Base-by-base conservation (phyloP, 345 rosid species). In the Melaleuca quinquenervia region DNA sequence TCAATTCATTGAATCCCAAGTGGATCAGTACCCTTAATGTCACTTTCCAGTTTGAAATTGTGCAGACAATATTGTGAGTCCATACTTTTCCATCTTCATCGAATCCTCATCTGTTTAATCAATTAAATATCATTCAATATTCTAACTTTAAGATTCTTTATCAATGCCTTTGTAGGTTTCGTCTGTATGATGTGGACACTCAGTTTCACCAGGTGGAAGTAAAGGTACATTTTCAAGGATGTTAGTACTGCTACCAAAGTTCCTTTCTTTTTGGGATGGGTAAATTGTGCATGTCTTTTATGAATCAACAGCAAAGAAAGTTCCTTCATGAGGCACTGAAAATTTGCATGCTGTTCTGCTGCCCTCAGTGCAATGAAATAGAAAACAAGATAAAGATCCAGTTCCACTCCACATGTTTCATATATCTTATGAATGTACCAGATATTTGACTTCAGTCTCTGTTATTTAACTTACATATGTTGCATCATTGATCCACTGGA, bases 21-120 rank as follows among this genome's bases (percentile, higher is more conserved):
- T 96, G 96, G 96, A 94, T 96, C 86, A 88, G 84, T 86, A 94
- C 94, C 41, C 84, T 90, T 84, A 89, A 90, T 1, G 86, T 92
- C 70, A 83, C 87, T 60, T 96, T 87, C 86, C 94, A 96, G 50
- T 96, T 96, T 87, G 98, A 96, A 92, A 58, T 90, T 87, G 95
- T 95, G 87, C 99, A 95, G 86, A 92, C 91, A 60, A 90, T 96
- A 87, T 26, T 91, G 99, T 97, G 93, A 95, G 98, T 93, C 87
- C 29, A 48, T 49, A 50, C 74, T 55, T 64, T 58, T 45, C 58
- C 48, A 36, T 26, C 60, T 55, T 78, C 83, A 74, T 48, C 22
- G 70, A 48, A 41, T 82, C 58, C 41, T 48, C 82, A 74, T 84
- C 82, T 51, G 51, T n/a, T 54, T 14, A 85, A 84, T 74, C 32